Evolutionary conservation across 768 basidiomycete genomes (phyloP).

Genomic region (Saitozyma podzolica): DNA sequence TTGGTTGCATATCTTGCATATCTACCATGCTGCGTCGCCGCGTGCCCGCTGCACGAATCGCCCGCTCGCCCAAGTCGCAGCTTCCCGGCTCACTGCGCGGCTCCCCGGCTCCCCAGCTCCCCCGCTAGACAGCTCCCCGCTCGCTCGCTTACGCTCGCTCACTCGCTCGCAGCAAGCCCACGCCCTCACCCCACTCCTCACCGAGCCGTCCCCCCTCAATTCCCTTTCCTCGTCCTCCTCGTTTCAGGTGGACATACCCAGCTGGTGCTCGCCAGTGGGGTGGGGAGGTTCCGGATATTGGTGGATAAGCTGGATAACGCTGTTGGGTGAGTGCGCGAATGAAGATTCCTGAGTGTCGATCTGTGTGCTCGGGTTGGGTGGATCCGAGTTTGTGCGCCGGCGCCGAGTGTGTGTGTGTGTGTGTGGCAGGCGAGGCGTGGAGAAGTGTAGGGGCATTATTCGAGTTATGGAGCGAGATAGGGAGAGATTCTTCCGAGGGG

Average conservation of each 20-base stretch:
- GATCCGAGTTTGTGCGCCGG: neutral
- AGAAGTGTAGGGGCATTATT: neutral
- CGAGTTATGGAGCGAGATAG: too few relatives aligned
- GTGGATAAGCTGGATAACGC: slow-evolving; percentile 73
- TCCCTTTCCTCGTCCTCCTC: slow-evolving; percentile 84
- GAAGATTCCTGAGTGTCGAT: neutral
- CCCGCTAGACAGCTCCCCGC: too few relatives aligned
- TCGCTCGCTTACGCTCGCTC: too few relatives aligned
- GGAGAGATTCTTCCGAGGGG: too few relatives aligned
- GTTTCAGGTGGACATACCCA: slow-evolving; percentile 95
- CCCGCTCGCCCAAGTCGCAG: neutral
- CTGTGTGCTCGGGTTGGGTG: neutral
- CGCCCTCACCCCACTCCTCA: slow-evolving; percentile 76
- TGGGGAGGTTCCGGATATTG: slow-evolving; percentile 65
- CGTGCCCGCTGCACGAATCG: too few relatives aligned
- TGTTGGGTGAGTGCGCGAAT: slow-evolving; percentile 59
- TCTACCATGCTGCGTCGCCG: too few relatives aligned
- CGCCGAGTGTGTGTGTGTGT: too few relatives aligned
- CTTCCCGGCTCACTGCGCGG: neutral
- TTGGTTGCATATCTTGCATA: too few relatives aligned
- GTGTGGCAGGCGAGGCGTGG: neutral
- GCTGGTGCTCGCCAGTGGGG: slow-evolving; percentile 69
- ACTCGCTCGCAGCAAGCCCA: slow-evolving; percentile 74
- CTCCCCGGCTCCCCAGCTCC: too few relatives aligned
- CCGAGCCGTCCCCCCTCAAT: slow-evolving; percentile 59